These are phyloP conservation scores for Lactuca saligna DNA, from an alignment of 129 eudicot species.

Conservation along the genomic window DNA sequence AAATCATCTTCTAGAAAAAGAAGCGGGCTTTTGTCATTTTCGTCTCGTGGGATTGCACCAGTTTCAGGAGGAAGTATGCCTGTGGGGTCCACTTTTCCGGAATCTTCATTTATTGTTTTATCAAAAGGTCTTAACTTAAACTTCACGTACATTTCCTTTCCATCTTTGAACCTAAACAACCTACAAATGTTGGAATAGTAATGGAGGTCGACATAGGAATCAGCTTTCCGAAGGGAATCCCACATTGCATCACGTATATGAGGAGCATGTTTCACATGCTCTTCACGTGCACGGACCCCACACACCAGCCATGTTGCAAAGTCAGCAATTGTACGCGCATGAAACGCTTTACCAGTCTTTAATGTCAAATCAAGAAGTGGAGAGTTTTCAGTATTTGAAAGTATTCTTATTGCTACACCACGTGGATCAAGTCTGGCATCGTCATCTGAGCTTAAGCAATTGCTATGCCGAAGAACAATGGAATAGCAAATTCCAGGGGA, in stretches of 20 bases:
- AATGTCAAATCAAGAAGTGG: conserved; percentile 49
- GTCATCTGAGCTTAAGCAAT: conserved; percentile 56
- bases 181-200: conserved; percentile 50
- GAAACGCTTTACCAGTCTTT: conserved; percentile 54
- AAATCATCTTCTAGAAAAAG: conserved; percentile 43
- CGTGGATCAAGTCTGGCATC: conserved; percentile 66
- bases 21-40: conserved; percentile 42
- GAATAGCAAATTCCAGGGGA: conserved; percentile 38
- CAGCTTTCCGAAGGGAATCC: conserved; percentile 40
- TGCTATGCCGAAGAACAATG: conserved; percentile 54
- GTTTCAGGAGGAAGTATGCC: conserved; percentile 52
- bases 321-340: conserved; percentile 57
- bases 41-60: conserved; percentile 49
- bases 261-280: conserved; percentile 50
- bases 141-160: conserved; percentile 46
- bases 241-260: conserved; percentile 52
- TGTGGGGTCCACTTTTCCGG: conserved; percentile 44
- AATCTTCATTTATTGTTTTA: conserved; percentile 30
- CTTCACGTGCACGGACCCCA: conserved; percentile 44
- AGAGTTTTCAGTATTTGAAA: conserved; percentile 27
- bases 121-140: conserved; percentile 46
- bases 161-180: conserved; percentile 46
- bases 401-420: conserved; percentile 53
- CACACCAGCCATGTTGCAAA: conserved; percentile 59
- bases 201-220: conserved; percentile 47